A percentile compares a stretch with the other conserved stretches of the same genome.
These are phyloP conservation scores for Phlegmacium glaucopus DNA, from an alignment of 768 basidiomycete genomes.

Conservation along the genomic window DNA sequence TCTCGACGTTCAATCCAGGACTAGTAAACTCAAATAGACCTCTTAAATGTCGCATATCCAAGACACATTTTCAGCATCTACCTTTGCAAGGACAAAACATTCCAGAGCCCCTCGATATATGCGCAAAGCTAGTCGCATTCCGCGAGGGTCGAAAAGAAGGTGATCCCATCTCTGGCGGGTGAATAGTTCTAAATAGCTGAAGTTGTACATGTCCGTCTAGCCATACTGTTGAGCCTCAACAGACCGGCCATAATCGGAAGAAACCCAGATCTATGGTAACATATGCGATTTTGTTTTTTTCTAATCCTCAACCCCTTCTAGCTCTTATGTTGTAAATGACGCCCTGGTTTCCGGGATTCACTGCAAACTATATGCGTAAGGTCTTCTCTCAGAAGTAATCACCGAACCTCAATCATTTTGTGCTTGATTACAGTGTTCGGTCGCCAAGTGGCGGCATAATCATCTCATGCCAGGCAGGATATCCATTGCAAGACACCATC, in stretches of 20 bases:
- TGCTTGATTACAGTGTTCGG: conserved; percentile 45
- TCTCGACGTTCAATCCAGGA: too few relatives aligned
- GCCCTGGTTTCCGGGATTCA: conserved; percentile 64
- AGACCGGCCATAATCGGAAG: conserved; percentile 69
- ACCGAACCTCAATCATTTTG: not conserved
- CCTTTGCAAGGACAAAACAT: not conserved
- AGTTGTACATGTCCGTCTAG: conserved; percentile 28
- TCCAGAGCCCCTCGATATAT: conserved; percentile 37
- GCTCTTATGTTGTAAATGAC: conserved; percentile 64
- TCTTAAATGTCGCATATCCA: not conserved
- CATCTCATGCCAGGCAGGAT: conserved; percentile 65
- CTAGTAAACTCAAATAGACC: too few relatives aligned
- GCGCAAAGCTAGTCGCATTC: conserved; percentile 68
- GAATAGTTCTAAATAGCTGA: too few relatives aligned
- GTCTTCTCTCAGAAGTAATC: too few relatives aligned
- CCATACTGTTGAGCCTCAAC: conserved; percentile 54
- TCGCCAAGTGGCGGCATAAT: conserved; percentile 71
- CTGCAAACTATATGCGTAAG: conserved; percentile 79
- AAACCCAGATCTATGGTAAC: conserved; percentile 64
- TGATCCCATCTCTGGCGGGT: conserved; percentile 16
- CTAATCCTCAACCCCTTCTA: conserved; percentile 15
- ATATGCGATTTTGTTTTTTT: conserved; percentile 17
- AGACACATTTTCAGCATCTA: too few relatives aligned
- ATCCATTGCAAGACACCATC: too few relatives aligned
- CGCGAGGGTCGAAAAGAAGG: conserved; percentile 68